Conservation (phyloP, 345 rosid species). For the Citrus trifoliata region DNA sequence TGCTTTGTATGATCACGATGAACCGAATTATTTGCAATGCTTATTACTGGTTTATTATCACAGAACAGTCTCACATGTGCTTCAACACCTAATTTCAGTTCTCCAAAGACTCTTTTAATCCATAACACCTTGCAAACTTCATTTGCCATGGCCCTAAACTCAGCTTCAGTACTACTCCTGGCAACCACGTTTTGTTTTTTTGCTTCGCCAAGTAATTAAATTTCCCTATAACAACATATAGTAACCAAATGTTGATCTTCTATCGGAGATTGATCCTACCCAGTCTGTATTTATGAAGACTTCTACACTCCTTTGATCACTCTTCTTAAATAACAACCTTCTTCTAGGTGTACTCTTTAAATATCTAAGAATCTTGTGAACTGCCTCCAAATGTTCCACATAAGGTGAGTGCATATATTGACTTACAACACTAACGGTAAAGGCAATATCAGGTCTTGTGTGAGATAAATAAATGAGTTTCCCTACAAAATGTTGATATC, state of each 20-base stretch:
- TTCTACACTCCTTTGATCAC: not conserved
- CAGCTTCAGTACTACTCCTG: too few species aligned
- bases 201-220: too few species aligned
- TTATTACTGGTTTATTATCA: too few species aligned
- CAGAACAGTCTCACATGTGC: too few species aligned
- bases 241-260: not conserved
- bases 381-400: not conserved
- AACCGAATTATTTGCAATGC: too few species aligned
- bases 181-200: too few species aligned
- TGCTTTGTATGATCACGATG: too few species aligned
- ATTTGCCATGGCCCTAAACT: too few species aligned
- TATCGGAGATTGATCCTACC: accelerated
- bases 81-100: too few species aligned
- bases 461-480: not conserved
- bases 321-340: not conserved
- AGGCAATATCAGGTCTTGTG: not conserved
- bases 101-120: too few species aligned
- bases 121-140: too few species aligned
- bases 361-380: not conserved
- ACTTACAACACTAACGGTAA: not conserved
- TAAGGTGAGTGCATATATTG: not conserved
- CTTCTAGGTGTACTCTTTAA: not conserved
- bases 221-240: not conserved
- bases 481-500: not conserved
- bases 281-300: not conserved